Conservation (phyloP, 2,329 filamentous ascomycete genomes). For the Aspergillus awamori region DNA sequence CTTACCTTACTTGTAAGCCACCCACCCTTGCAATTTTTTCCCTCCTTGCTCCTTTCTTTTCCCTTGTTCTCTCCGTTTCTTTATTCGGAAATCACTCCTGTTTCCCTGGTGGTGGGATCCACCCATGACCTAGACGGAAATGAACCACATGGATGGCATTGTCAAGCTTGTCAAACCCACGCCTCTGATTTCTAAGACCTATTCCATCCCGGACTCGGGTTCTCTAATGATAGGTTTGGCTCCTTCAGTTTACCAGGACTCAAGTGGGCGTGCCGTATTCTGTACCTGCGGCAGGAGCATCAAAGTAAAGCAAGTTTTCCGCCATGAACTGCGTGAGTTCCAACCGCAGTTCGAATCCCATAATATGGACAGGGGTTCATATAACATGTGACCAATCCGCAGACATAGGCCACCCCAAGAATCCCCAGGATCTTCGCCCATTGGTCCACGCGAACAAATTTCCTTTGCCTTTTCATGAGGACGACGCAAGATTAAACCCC, state of each 20-base stretch:
- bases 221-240: not conserved
- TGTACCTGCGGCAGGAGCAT: not conserved
- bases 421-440: not conserved
- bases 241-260: not conserved
- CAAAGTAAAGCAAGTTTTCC: conserved; percentile 1
- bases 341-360: conserved; percentile 18
- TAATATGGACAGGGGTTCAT: conserved; percentile 10
- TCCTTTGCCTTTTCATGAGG: conserved; percentile 5
- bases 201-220: not conserved
- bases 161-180: not conserved
- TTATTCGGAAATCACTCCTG: not conserved
- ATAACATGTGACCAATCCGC: conserved; percentile 19
- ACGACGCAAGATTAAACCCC: conserved; percentile 6
- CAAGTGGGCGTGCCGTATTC: not conserved
- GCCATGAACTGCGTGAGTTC: conserved; percentile 11
- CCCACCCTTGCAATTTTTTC: not conserved
- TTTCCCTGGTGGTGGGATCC: not conserved
- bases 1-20: conserved; percentile 16
- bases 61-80: not conserved
- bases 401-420: conserved; percentile 1
- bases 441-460: conserved; percentile 15
- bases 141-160: not conserved
- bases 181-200: not conserved
- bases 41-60: too few relatives aligned
- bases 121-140: not conserved